Evolutionary conservation across 176 grass and related monocot genomes (phyloP).

Genomic region (Pontederia paniculata): DNA sequence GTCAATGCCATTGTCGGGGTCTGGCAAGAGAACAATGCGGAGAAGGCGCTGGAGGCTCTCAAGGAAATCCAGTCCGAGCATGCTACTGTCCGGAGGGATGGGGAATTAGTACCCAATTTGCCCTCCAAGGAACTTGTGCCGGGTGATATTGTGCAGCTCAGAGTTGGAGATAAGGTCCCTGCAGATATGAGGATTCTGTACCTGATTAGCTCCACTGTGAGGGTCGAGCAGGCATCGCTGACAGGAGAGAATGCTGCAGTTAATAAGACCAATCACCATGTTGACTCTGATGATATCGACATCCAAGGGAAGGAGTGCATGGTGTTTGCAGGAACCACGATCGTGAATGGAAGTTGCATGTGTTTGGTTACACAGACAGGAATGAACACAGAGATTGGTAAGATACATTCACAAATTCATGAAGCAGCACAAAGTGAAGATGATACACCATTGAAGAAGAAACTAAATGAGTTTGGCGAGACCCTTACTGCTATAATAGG

Average conservation of each 20-base stretch:
- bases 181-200: slow-evolving; percentile 68
- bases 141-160: slow-evolving; percentile 60
- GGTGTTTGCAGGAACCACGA: slow-evolving; percentile 73
- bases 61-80: slow-evolving; percentile 83
- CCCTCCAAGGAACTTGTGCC: slow-evolving; percentile 64
- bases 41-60: slow-evolving; percentile 70
- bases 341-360: slow-evolving; percentile 77
- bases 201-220: slow-evolving; percentile 69
- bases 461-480: slow-evolving; percentile 17
- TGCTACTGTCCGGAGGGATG: slow-evolving; percentile 48
- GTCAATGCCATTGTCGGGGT: slow-evolving; percentile 80
- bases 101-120: slow-evolving; percentile 31
- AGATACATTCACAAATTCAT: slow-evolving; percentile 18
- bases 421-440: slow-evolving; percentile 20
- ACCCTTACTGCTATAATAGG: slow-evolving; percentile 14
- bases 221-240: slow-evolving; percentile 74
- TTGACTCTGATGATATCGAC: slow-evolving; percentile 46
- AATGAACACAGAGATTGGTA: slow-evolving; percentile 43
- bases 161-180: slow-evolving; percentile 78
- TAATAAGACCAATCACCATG: slow-evolving; percentile 56
- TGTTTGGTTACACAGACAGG: slow-evolving; percentile 75
- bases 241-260: slow-evolving; percentile 86
- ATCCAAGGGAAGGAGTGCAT: slow-evolving; percentile 94
- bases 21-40: slow-evolving; percentile 94
- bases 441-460: slow-evolving; percentile 19